These are phyloP conservation scores for Aspergillus sclerotioniger DNA, from an alignment of 495 filamentous ascomycete genomes.

Conservation along the genomic window DNA sequence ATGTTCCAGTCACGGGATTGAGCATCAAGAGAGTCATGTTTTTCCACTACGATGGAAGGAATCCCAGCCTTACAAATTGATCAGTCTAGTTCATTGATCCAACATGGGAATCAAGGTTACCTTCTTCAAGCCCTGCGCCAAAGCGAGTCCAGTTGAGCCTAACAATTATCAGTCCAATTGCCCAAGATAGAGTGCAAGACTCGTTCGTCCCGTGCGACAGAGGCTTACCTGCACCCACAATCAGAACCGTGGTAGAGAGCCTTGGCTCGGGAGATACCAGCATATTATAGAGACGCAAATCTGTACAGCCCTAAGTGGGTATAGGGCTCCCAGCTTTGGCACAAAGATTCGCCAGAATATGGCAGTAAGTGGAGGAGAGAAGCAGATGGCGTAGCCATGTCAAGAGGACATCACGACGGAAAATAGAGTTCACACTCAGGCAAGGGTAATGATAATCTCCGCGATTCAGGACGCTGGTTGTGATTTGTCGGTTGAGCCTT, in stretches of 20 bases:
- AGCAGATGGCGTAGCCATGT: too few species aligned
- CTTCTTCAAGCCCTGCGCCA: conserved; percentile 49
- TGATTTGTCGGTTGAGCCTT: too few species aligned
- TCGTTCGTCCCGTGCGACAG: not conserved
- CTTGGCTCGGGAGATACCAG: not conserved
- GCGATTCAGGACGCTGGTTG: too few species aligned
- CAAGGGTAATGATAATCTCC: too few species aligned
- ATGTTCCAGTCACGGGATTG: conserved; percentile 58
- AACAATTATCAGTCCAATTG: not conserved
- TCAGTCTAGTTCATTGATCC: conserved; percentile 9
- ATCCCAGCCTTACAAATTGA: conserved; percentile 42
- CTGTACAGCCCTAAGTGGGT: not conserved
- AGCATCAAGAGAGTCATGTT: conserved; percentile 32
- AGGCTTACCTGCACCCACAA: conserved; percentile 22
- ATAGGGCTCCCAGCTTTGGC: too few species aligned
- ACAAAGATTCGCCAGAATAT: too few species aligned
- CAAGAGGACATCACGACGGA: too few species aligned
- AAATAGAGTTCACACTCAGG: too few species aligned
- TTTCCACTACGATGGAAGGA: conserved; percentile 48
- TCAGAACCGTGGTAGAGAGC: conserved; percentile 14
- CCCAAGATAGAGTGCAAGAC: not conserved
- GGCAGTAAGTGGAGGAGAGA: too few species aligned
- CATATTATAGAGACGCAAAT: not conserved
- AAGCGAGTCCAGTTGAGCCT: conserved; percentile 40
- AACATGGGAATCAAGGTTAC: conserved; percentile 12